Percentiles rank a stretch among this genome's conserved stretches.
Conservation (phyloP, 2,329 filamentous ascomycete species). For the Monosporascus sp. region DNA sequence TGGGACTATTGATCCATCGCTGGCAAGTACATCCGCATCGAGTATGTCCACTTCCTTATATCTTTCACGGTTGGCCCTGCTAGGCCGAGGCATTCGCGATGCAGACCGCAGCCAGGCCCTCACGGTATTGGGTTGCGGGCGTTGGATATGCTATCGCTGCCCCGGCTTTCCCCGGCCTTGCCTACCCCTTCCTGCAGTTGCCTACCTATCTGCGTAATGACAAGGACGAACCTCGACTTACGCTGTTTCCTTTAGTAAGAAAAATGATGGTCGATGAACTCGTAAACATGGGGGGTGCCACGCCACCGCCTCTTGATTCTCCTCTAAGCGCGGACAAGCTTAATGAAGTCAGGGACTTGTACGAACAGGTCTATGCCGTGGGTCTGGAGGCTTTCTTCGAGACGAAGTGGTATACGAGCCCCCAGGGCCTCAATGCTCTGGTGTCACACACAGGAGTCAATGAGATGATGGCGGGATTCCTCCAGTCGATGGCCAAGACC, state of each 20-base stretch:
- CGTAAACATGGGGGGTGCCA: slow-evolving; percentile 54
- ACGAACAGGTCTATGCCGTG: slow-evolving; percentile 68
- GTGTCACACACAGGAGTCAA: slow-evolving; percentile 52
- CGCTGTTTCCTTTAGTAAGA: slow-evolving; percentile 43
- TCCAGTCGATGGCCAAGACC: slow-evolving; percentile 47
- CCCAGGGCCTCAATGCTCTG: slow-evolving; percentile 38
- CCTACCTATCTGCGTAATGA: slow-evolving; percentile 5
- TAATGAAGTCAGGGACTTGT: slow-evolving; percentile 66
- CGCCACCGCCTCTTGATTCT: slow-evolving; percentile 49
- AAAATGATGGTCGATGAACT: slow-evolving; percentile 71
- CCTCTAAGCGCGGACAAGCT: slow-evolving; percentile 47
- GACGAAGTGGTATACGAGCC: slow-evolving; percentile 69
- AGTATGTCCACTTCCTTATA: slow-evolving; percentile 29
- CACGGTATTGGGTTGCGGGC: too few species aligned
- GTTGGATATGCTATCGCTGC: too few species aligned
- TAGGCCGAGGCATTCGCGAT: slow-evolving; percentile 30
- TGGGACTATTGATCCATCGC: slow-evolving; percentile 59
- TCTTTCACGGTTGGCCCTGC: slow-evolving; percentile 22
- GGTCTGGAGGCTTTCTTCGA: slow-evolving; percentile 75
- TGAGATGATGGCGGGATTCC: slow-evolving; percentile 61
- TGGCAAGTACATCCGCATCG: slow-evolving; percentile 41
- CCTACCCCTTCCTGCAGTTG: slow-evolving; percentile 20
- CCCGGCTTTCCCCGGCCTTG: neutral
- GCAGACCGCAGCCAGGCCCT: slow-evolving; percentile 4
- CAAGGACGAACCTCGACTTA: slow-evolving; percentile 36